phyloP scores from a whole-genome alignment of 805 yeast species.

The Yarrowia deformans region DNA sequence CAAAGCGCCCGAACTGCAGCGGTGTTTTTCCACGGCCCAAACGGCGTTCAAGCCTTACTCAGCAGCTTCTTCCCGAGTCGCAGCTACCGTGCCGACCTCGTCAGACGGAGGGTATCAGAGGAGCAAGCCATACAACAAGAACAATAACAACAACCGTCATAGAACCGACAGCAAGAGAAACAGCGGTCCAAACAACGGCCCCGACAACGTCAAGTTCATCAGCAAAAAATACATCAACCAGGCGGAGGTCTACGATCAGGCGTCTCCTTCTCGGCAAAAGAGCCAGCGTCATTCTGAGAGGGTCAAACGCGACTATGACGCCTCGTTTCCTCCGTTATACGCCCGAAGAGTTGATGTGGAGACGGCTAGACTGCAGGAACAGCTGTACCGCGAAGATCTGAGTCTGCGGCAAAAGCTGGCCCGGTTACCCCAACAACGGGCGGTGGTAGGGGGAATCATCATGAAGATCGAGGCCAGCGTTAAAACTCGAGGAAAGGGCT shows the following conservation, averaged over 20 bases:
- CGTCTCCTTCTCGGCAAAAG: background rate
- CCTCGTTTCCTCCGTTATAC: constrained; percentile 18
- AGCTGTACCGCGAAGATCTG: constrained; percentile 9
- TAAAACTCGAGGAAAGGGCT: constrained; percentile 23
- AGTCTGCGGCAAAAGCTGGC: constrained; percentile 23
- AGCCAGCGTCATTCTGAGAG: constrained; percentile 1
- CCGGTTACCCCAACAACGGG: constrained; percentile 8
- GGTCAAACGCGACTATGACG: constrained; percentile 4
- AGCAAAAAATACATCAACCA: constrained; percentile 20
- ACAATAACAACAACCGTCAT: background rate
- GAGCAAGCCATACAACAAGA: background rate
- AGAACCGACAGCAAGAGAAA: background rate
- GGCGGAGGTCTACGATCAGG: background rate
- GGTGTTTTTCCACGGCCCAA: background rate
- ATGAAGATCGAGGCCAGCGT: constrained; percentile 1
- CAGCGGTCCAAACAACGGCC: too few species aligned
- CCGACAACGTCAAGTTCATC: constrained; percentile 2
- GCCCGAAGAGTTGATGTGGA: constrained; percentile 29
- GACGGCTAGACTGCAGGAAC: background rate
- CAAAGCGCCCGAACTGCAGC: background rate
- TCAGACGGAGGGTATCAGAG: background rate
- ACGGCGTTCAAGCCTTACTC: background rate
- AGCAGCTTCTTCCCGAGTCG: background rate
- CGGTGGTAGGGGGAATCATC: constrained; percentile 11
- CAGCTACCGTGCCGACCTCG: background rate